Base-by-base conservation (phyloP, 2,329 filamentous ascomycete genomes). In the Calonectria honghensis region DNA sequence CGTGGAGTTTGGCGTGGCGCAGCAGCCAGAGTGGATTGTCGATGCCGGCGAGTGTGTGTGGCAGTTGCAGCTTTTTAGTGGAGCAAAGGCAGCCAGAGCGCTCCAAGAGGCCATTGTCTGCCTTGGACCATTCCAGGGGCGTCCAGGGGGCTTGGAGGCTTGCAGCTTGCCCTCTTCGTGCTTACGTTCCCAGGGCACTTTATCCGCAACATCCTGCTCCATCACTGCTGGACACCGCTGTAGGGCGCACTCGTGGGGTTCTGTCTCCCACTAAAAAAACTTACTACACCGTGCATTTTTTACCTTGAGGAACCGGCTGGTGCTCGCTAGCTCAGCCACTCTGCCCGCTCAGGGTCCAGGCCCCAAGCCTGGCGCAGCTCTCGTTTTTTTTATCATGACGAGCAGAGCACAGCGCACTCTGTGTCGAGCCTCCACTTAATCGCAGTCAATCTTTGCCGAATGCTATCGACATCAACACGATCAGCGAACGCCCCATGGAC, bases 311-410 rank as follows among this genome's bases (percentile, higher is more conserved):
- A 50, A 67, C 63, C 32, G 10, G 24, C 32, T 45, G 37, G 57
- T 73, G 71, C 35, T 64, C 71, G 50, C 71, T 50, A 69, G 63
- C 71, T 73, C 71, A 73, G 71, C 71, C 71, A 73, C 66, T 45
- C 32, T 68, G 27, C 20, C 29, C 39, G 37, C 73, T 73, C 71
- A 69, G 50, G 70, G 74, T 73, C 72, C 59, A 69, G 71, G 59
- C 71, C 65, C 68, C 76, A 75, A 24, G 66, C 65, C 64, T 50
- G 76, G 77, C 76, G 75, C 75, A 79, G 73, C 73, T 79, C 66
- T 65, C 41, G 27, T 72, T 66, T 52, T 52, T 64, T 72, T 24
- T n/a, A 35, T 66, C 27, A 24, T 41, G 48, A 37, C 31, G 29
- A 54, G 50, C 32, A 41, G 45, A 63, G 57, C 37, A 63, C 57